Percentiles rank a stretch among this genome's conserved stretches.
Conservation (phyloP, 768 basidiomycete genomes). For the Podaxis sp. region DNA sequence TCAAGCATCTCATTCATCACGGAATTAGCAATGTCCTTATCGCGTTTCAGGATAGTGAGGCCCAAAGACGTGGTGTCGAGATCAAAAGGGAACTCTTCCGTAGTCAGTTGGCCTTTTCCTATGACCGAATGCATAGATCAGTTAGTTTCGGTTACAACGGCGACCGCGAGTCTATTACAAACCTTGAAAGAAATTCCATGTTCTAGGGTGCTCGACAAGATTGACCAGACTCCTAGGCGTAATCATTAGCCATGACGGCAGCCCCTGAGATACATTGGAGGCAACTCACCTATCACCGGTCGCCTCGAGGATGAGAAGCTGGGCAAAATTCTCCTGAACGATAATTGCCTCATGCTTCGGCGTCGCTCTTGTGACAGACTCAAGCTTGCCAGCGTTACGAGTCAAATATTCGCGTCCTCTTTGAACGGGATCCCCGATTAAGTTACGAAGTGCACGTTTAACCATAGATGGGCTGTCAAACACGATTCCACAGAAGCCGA, state of each 20-base stretch:
- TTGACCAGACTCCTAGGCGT: constrained; percentile 41
- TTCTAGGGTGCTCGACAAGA: constrained; percentile 38
- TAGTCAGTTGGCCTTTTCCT: constrained; percentile 44
- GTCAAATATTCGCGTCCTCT: constrained; percentile 43
- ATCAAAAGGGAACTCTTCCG: constrained; percentile 51
- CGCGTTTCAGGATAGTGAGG: constrained; percentile 39
- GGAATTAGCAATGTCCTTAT: constrained; percentile 32
- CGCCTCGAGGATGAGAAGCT: constrained; percentile 56
- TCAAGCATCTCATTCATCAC: constrained; percentile 61
- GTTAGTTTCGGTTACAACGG: constrained; percentile 9
- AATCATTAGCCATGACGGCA: neutral
- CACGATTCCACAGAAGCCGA: constrained; percentile 56
- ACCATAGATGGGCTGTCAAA: constrained; percentile 43
- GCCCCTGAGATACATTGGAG: neutral
- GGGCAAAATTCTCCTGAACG: constrained; percentile 55
- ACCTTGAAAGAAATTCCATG: constrained; percentile 60
- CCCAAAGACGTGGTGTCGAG: constrained; percentile 60
- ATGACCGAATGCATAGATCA: neutral
- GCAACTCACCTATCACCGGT: constrained; percentile 41
- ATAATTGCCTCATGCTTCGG: constrained; percentile 29
- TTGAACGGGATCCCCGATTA: constrained; percentile 44
- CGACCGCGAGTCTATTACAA: neutral
- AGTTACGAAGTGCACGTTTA: constrained; percentile 44
- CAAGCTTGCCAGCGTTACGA: constrained; percentile 36
- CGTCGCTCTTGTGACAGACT: constrained; percentile 43